Conservation (phyloP, 83 land plant species). For the Picea abies region DNA sequence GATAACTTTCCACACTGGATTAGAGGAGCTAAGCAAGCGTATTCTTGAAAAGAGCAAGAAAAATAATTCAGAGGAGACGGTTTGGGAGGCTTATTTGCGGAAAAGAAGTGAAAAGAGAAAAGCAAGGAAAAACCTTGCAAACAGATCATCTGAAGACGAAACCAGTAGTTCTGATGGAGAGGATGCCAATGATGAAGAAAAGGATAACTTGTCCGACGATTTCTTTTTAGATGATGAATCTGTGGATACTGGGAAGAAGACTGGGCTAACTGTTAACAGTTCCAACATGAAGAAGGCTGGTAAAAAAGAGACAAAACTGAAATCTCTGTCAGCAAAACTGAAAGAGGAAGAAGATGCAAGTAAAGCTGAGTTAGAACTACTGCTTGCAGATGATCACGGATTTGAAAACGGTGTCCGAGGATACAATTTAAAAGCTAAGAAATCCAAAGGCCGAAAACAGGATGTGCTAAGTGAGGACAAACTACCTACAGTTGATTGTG, state of each 20-base stretch:
- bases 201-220: slow-evolving; percentile 43
- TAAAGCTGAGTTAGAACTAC: slow-evolving; percentile 83
- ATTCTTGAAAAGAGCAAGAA: slow-evolving; percentile 76
- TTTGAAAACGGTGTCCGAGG: slow-evolving; percentile 51
- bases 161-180: slow-evolving; percentile 46
- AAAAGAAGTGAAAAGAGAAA: slow-evolving; percentile 82
- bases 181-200: slow-evolving; percentile 7
- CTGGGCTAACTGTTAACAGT: not conserved
- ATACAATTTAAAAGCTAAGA: slow-evolving; percentile 66
- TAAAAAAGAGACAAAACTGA: slow-evolving; percentile 21
- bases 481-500: slow-evolving; percentile 55
- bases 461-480: slow-evolving; percentile 46
- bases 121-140: slow-evolving; percentile 47
- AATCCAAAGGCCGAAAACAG: slow-evolving; percentile 65
- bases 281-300: slow-evolving; percentile 8
- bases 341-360: slow-evolving; percentile 64
- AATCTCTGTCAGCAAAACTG: slow-evolving; percentile 25
- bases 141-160: slow-evolving; percentile 56
- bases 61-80: slow-evolving; percentile 68
- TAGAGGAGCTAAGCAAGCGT: slow-evolving; percentile 82
- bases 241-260: slow-evolving; percentile 22
- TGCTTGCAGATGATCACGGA: slow-evolving; percentile 77
- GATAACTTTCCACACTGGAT: slow-evolving; percentile 86
- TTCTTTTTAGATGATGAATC: slow-evolving; percentile 57
- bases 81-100: slow-evolving; percentile 88